phyloP scores from a whole-genome alignment of 2,329 filamentous ascomycete species.

The Daldinia sp. region DNA sequence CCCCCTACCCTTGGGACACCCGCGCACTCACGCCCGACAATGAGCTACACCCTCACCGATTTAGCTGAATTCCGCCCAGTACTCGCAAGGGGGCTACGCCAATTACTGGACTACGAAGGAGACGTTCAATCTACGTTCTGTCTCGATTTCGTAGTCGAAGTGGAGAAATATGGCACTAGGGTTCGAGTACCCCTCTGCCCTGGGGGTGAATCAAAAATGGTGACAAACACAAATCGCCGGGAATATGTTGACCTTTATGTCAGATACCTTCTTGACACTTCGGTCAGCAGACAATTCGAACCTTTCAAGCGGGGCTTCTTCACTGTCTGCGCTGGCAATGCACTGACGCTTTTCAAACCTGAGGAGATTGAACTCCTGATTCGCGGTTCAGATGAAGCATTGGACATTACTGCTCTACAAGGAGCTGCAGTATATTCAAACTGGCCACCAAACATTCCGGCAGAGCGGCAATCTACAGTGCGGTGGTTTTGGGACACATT shows the following conservation, averaged over 20 bases:
- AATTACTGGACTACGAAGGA: slow-evolving; percentile 83
- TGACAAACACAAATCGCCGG: slow-evolving; percentile 83
- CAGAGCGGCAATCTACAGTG: slow-evolving; percentile 71
- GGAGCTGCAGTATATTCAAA: slow-evolving; percentile 84
- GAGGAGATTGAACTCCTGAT: slow-evolving; percentile 92
- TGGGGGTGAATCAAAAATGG: slow-evolving; percentile 75
- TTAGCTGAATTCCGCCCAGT: slow-evolving; percentile 81
- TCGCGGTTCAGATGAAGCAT: slow-evolving; percentile 81
- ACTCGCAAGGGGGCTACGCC: slow-evolving; percentile 76
- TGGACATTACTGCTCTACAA: slow-evolving; percentile 79
- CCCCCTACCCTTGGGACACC: slow-evolving; percentile 61
- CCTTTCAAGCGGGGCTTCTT: slow-evolving; percentile 95
- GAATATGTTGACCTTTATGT: slow-evolving; percentile 91
- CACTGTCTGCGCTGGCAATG: slow-evolving; percentile 88
- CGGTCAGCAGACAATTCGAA: slow-evolving; percentile 84
- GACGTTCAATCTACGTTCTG: slow-evolving; percentile 83
- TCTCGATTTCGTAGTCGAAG: slow-evolving; percentile 80
- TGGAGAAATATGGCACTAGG: slow-evolving; percentile 77
- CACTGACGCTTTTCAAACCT: slow-evolving; percentile 83
- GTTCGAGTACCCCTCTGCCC: slow-evolving; percentile 74
- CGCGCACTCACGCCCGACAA: slow-evolving; percentile 65
- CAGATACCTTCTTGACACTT: slow-evolving; percentile 78
- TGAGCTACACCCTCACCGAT: slow-evolving; percentile 82
- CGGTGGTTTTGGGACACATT: slow-evolving; percentile 92
- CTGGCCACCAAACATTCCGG: slow-evolving; percentile 65